Percentiles rank a stretch among this genome's conserved stretches.
These are phyloP conservation scores for Leishmania tropica DNA, from an alignment of 208 protist species.

Conservation along the genomic window DNA sequence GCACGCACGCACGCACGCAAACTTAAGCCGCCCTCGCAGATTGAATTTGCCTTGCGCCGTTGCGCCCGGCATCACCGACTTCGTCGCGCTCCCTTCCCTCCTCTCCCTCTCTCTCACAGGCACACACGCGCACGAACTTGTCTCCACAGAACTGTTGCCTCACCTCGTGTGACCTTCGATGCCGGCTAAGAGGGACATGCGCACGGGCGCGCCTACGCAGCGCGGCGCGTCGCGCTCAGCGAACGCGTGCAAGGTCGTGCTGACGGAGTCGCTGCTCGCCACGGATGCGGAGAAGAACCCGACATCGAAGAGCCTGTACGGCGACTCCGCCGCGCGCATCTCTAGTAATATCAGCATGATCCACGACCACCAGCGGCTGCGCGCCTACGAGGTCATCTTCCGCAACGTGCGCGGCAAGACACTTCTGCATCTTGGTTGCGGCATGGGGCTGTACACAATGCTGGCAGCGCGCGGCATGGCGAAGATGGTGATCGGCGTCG, in stretches of 20 bases:
- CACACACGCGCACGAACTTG: background rate
- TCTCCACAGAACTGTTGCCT: background rate
- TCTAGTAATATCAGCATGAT: constrained; percentile 73
- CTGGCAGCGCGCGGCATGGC: constrained; percentile 73
- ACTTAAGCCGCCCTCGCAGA: background rate
- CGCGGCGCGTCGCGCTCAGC: constrained; percentile 14
- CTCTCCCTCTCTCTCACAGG: background rate
- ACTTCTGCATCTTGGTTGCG: constrained; percentile 87
- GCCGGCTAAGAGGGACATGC: constrained; percentile 16
- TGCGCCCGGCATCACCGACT: background rate
- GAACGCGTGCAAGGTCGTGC: constrained; percentile 37
- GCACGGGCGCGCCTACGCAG: constrained; percentile 2
- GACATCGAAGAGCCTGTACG: constrained; percentile 86
- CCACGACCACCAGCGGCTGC: constrained; percentile 72
- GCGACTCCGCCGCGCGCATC: constrained; percentile 80
- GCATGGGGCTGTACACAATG: constrained; percentile 89
- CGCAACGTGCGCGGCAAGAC: constrained; percentile 82
- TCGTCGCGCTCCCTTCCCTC: background rate
- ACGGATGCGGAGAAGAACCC: constrained; percentile 86
- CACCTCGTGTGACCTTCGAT: constrained; percentile 1
- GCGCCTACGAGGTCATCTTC: constrained; percentile 83
- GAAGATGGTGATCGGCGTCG: constrained; percentile 81
- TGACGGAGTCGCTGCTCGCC: constrained; percentile 78
- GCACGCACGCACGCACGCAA: background rate
- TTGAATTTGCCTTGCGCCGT: background rate